Evolutionary conservation across 1,139 yeast genomes (phyloP).

Genomic region (Arxiozyma bovina): DNA sequence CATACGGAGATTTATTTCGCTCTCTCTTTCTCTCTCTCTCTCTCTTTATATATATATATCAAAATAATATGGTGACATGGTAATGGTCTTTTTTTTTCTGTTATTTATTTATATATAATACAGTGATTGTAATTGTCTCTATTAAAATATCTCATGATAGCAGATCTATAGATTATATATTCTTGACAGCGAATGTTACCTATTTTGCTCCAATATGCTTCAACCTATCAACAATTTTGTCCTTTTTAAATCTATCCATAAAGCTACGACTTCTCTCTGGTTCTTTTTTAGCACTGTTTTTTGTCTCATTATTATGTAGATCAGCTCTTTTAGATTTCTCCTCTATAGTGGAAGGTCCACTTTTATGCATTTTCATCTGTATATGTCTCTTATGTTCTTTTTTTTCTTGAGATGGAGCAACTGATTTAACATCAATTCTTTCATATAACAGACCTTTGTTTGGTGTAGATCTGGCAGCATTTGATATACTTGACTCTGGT

Average conservation of each 20-base stretch:
- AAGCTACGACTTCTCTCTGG: background rate
- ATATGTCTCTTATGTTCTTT: background rate
- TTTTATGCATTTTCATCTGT: too few relatives aligned
- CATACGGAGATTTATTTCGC: background rate
- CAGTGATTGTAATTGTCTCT: background rate
- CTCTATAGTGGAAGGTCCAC: background rate
- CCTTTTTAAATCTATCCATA: background rate
- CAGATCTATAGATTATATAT: background rate
- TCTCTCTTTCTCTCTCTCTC: too few relatives aligned
- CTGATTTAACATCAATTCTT: conserved; percentile 1
- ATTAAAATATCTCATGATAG: background rate
- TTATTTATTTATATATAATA: too few relatives aligned
- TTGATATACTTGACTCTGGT: background rate
- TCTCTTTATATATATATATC: too few relatives aligned
- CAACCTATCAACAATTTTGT: background rate
- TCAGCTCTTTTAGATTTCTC: background rate
- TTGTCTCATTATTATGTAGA: background rate
- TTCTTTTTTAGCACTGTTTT: background rate
- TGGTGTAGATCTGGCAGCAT: background rate
- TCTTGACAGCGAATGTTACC: background rate
- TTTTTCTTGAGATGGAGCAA: background rate
- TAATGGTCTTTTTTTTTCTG: too few relatives aligned
- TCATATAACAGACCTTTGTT: conserved; percentile 4
- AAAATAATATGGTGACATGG: background rate
- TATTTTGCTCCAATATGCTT: background rate